Base-by-base conservation (phyloP, 345 rosid species). In the Syzygium jambos region DNA sequence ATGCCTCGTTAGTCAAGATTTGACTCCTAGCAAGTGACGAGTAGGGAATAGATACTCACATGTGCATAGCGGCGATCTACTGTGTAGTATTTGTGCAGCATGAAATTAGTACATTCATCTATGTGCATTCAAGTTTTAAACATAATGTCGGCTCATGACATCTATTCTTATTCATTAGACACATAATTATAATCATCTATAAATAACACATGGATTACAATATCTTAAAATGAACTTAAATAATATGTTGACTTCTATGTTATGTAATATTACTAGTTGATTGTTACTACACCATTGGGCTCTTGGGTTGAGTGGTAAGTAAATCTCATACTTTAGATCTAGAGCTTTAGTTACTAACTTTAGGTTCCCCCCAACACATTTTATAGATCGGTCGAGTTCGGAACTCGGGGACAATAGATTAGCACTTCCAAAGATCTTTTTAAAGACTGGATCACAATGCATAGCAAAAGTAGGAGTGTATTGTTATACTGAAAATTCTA, bases 201-300 rank as follows among this genome's bases (percentile, higher is more conserved):
- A n/a, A 2, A n/a, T 61, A 61, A 61, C 7, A 9, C 0, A 4
- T 3, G 13, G 19, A n/a, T 0, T 61, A n/a, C 1, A 61, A 13
- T 61, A 61, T 61, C 73, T n/a, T 61, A n/a, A 61, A 61, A n/a
- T 8, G 15, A 61, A n/a, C 34, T 61, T n/a, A 27, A 61, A 61
- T 61, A n/a, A n/a, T n/a, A n/a, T n/a, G 17, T n/a, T 8, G 73
- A 27, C 13, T 3, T 61, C 73, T 61, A 61, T 61, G 9, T 27
- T n/a, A 61, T n/a, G 34, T 61, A 34, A n/a, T 61, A 30, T 12
- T 13, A n/a, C 34, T 13, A 16, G 27, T 61, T 61, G 73, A 61
- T 61, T 61, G 0, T 61, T 1, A n/a, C 2, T n/a, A 3, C 73
- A 12, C 29, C n/a, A 4, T 6, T 7, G 0, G 13, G 16, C 34